Evolutionary conservation across 345 rosid genomes (phyloP).

Genomic region (Eutrema japonicum): DNA sequence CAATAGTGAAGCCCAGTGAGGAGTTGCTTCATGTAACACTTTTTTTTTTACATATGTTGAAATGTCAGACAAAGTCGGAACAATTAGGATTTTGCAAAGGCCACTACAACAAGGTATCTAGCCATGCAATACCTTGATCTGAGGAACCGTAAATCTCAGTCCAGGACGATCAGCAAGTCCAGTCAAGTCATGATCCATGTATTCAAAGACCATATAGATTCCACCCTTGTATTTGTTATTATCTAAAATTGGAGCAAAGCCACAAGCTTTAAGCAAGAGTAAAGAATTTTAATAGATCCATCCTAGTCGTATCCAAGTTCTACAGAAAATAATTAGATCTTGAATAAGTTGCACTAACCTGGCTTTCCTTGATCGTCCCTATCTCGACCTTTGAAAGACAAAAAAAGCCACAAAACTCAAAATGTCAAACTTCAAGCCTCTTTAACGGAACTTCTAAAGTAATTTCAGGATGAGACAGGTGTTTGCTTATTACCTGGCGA

Average conservation of each 20-base stretch:
- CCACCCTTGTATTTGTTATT: slow-evolving; percentile 97
- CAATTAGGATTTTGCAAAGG: slow-evolving; percentile 33
- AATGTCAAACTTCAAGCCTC: slow-evolving; percentile 7
- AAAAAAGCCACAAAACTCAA: not conserved
- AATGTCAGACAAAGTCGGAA: slow-evolving; percentile 38
- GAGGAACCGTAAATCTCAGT: slow-evolving; percentile 89
- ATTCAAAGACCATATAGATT: slow-evolving; percentile 96
- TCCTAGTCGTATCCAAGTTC: not conserved
- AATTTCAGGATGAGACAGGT: not conserved
- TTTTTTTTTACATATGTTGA: slow-evolving; percentile 30
- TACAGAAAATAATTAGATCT: not conserved
- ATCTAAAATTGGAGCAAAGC: slow-evolving; percentile 48
- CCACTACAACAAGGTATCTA: slow-evolving; percentile 35
- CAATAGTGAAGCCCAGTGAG: slow-evolving; percentile 96
- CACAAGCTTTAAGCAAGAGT: slow-evolving; percentile 1
- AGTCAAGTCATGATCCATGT: slow-evolving; percentile 98
- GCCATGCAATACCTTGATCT: slow-evolving; percentile 71
- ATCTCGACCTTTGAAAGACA: slow-evolving; percentile 66
- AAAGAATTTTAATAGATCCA: not conserved
- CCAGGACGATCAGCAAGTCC: slow-evolving; percentile 98
- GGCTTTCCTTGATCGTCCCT: slow-evolving; percentile 82
- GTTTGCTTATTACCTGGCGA: slow-evolving; percentile 45
- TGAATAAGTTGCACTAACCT: slow-evolving; percentile 47
- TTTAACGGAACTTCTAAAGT: no score
- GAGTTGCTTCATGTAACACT: slow-evolving; percentile 99